Base-by-base conservation (phyloP, 139 green algal genomes). In the Spirogloea muscicola region DNA sequence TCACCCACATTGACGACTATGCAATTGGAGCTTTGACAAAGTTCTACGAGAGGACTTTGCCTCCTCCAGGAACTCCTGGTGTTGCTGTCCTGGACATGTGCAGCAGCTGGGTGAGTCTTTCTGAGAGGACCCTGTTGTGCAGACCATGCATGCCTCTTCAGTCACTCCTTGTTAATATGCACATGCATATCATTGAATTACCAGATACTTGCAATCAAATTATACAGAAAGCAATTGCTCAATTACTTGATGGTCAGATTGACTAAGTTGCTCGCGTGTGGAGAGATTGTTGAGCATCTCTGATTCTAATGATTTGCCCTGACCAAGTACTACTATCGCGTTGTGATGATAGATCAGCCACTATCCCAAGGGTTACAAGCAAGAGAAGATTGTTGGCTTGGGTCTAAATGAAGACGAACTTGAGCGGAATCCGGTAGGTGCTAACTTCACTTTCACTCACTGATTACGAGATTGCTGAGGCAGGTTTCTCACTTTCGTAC, bases 1-100 rank as follows among this genome's bases (percentile, higher is more conserved):
- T 96, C 9, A 94, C 89, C 9, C 93, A 98, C 86, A 98, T 98
- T 65, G 93, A 98, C 68, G 93, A 97, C 51, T 36, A 52, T 6
- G 93, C 93, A 2, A 96, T 98, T 63, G 75, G 72, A 5, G 86
- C 91, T 0, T 83, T 97, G 7, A 95, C 91, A 66, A 91, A 87
- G 36, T 92, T 89, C 51, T 96, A 96, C 49, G 63, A 48, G 0
- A 29, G 82, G 39, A 73, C 83, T 4, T 88, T 96, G 34, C 91
- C 90, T 3, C 42, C 81, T 6, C 78, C 77, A 31, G 70, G 76
- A 71, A 79, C 66, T 9, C 44, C 68, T n/a, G 65, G 41, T 42
- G 31, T 65, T 27, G 86, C 88, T 0, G 21, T 95, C 0, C 82
- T 96, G 13, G 91, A 96, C 81, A 87, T 96, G 37, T 95, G 90